Evolutionary conservation across 805 yeast genomes (phyloP), one percentile per base, ranked within the genome.

Genomic region (Candida orba): DNA sequence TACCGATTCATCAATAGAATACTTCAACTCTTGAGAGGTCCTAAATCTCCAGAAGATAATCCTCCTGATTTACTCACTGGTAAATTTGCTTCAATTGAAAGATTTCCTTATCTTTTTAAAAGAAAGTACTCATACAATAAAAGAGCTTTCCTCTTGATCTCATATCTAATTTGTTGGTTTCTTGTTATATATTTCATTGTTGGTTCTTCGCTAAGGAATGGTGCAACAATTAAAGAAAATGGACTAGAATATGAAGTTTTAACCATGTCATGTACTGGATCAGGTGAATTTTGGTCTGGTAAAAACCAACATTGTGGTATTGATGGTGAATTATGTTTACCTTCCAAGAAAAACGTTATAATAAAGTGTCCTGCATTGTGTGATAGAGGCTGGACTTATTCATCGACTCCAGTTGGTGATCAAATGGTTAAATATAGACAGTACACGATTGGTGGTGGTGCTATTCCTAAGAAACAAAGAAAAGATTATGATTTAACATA

Each of bases 311-410:
- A 68, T 1, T 90, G 96, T 69, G 96, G 96, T 0, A 51, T 81
- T 9, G 67, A 81, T 50, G 95, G 81, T 2, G 60, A 66, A n/a
- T 48, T 10, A 3, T 49, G 52, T 37, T 12, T 33, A 6, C 47
- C 47, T 4, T 39, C 34, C 7, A 34, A 66, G 8, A 88, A 96
- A 62, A 63, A 58, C 1, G 71, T 82, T 24, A 60, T 73, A 4
- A 71, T 89, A 55, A 69, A 88, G 51, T 90, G 98, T 61, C 96
- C 96, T 0, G 95, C 96, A 0, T 66, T 89, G 30, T 90, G 98
- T 63, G 88, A 82, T 51, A 66, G 82, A 29, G 79, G 89, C 32
- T 78, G 84, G 80, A 74, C 87, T 0, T 90, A 80, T 59, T 77
- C 89, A 2, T 76, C 81, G 15, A 66, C 82, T 10, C 81, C 90